Evolutionary conservation across 805 yeast genomes (phyloP), one percentile per base, ranked within the genome.

Genomic region (Yarrowia porcina): DNA sequence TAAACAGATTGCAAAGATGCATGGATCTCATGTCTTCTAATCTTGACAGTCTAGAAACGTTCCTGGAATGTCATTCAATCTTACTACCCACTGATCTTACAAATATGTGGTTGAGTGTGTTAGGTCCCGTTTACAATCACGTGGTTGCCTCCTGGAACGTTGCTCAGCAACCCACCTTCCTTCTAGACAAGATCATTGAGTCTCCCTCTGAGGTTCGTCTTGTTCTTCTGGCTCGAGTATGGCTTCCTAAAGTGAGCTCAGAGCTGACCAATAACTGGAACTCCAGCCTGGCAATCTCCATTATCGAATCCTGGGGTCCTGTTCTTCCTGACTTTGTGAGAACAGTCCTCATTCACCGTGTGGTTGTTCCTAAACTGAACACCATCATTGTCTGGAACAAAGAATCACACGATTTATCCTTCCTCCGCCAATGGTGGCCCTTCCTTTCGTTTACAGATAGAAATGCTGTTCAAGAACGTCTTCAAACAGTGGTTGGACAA

Each of bases 291-390:
- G 78, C 77, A 1, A 69, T 81, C 7, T 69, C 75, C 0, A 63
- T 79, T 2, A 57, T 82, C 0, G 71, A 80, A 18, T 77, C 76
- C 20, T 80, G 83, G 85, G 72, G 69, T 23, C 70, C 68, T 0
- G 64, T 80, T 1, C 60, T 81, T 2, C 76, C 80, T 2, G 50
- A 52, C 0, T 61, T 65, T 4, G 67, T 73, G 1, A 67, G 74
- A 13, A 67, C 72, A 3, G 69, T 69, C 44, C 59, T 82, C 13
- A 50, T 74, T 3, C 62, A 68, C 6, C 69, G 67, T 2, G 69
- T 71, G 5, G 68, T 84, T 1, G 59, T 72, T 0, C 83, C 83
- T 0, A 75, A 73, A 33, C 68, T 84, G 4, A 39, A 67, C 0
- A 21, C 65, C 2, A 75, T 52, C 72, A 0, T 69, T 83, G 6